Evolutionary conservation across 768 basidiomycete species (phyloP).

Genomic region (Hypholoma fasciculare): DNA sequence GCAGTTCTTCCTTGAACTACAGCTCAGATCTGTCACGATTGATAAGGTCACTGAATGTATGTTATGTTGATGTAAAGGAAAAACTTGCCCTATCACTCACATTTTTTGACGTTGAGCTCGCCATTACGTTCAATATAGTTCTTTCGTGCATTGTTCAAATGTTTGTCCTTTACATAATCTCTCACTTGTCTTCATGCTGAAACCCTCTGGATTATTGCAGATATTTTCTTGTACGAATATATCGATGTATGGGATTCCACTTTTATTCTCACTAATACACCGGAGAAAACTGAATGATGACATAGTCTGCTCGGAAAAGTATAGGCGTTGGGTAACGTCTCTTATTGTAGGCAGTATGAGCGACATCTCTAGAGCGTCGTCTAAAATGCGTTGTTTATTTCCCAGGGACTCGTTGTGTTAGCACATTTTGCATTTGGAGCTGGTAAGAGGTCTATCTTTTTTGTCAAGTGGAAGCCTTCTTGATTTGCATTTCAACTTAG

Average conservation of each 20-base stretch:
- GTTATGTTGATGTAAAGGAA: background rate
- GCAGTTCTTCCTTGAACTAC: too few species aligned
- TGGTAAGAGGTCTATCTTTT: conserved; percentile 22
- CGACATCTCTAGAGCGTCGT: background rate
- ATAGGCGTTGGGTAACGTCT: conserved; percentile 30
- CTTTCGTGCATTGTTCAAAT: conserved; percentile 32
- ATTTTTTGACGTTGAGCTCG: conserved; percentile 16
- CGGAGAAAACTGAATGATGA: background rate
- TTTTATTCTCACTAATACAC: background rate
- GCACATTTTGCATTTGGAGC: conserved; percentile 37
- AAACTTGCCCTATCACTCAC: background rate
- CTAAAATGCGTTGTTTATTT: background rate
- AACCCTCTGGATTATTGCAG: conserved; percentile 12
- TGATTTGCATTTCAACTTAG: conserved; percentile 13
- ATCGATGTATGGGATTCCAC: conserved; percentile 20
- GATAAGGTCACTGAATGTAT: conserved; percentile 34
- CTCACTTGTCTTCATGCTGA: background rate
- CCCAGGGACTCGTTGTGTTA: conserved; percentile 23
- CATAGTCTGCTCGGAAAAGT: conserved; percentile 29
- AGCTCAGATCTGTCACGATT: background rate
- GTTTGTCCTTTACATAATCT: conserved; percentile 13
- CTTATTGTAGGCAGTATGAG: conserved; percentile 27
- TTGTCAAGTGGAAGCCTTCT: background rate
- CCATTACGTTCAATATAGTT: conserved; percentile 26
- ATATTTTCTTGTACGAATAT: conserved; percentile 34